Conservation (phyloP, 1,139 yeast species). For the Suhomyces bokatorum region DNA sequence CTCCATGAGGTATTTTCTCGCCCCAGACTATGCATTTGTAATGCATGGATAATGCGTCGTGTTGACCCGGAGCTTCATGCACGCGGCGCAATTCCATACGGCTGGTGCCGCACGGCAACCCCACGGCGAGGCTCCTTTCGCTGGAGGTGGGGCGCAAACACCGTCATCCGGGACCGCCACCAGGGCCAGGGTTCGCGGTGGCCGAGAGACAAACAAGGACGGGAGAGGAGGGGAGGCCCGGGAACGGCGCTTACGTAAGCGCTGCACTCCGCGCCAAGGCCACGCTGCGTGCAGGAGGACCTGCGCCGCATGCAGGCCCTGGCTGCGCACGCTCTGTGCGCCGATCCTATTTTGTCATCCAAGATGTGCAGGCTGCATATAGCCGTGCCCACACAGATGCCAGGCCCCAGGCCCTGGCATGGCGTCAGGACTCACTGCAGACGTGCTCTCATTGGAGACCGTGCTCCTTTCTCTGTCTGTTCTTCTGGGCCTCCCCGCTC, state of each 20-base stretch:
- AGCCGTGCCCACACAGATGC: background rate
- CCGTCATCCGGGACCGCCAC: background rate
- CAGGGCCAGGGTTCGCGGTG: background rate
- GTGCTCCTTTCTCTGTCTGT: too few relatives aligned
- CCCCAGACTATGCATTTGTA: background rate
- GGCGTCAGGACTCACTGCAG: background rate
- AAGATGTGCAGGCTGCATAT: slow-evolving; percentile 1
- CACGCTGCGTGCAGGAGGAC: too few relatives aligned
- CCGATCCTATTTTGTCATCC: slow-evolving; percentile 1
- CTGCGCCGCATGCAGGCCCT: too few relatives aligned
- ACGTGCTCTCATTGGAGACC: too few relatives aligned
- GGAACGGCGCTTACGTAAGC: background rate
- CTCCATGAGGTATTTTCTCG: background rate
- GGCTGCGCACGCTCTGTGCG: background rate
- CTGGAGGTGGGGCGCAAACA: background rate
- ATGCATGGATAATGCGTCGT: background rate
- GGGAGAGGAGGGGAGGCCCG: too few relatives aligned
- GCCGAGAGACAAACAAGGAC: background rate
- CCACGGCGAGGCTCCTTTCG: background rate
- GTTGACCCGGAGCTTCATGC: background rate
- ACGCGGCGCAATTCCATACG: background rate
- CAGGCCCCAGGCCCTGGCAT: background rate
- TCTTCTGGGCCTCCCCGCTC: too few relatives aligned
- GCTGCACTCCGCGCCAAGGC: too few relatives aligned
- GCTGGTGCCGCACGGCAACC: slow-evolving; percentile 4